phyloP scores from a whole-genome alignment of 371 early-diverging fungal species.

The Mortierella sp. region DNA sequence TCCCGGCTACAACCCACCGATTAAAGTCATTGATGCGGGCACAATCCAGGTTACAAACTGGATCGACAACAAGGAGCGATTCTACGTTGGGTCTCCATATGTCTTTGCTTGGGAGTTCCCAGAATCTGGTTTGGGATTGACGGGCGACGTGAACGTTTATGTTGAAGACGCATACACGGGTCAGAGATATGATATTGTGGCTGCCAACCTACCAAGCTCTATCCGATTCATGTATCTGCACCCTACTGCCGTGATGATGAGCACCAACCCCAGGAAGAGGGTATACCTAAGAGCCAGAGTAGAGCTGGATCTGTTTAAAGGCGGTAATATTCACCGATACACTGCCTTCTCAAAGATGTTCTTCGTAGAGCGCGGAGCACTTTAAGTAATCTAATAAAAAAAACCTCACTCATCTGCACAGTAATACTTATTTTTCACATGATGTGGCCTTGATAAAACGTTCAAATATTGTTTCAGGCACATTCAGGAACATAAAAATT shows the following conservation, averaged over 20 bases:
- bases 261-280: slow-evolving; percentile 21
- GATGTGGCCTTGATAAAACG: too few species aligned
- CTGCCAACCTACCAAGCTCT: slow-evolving; percentile 21
- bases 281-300: slow-evolving; percentile 39
- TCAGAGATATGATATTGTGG: slow-evolving; percentile 40
- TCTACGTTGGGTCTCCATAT: slow-evolving; percentile 48
- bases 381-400: slow-evolving; percentile 20
- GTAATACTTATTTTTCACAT: too few species aligned
- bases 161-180: slow-evolving; percentile 44
- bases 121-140: slow-evolving; percentile 4
- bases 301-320: slow-evolving; percentile 41
- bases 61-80: slow-evolving; percentile 41
- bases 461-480: too few species aligned
- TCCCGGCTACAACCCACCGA: slow-evolving; percentile 36
- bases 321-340: slow-evolving; percentile 30
- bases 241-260: slow-evolving; percentile 39
- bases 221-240: slow-evolving; percentile 39
- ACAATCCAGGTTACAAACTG: slow-evolving; percentile 33
- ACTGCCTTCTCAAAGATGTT: slow-evolving; percentile 49
- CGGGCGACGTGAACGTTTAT: slow-evolving; percentile 30
- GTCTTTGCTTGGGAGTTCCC: slow-evolving; percentile 46
- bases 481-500: too few species aligned
- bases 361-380: slow-evolving; percentile 48
- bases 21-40: slow-evolving; percentile 29
- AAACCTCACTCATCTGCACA: background rate